Percentiles rank a stretch among this genome's conserved stretches.
Evolutionary conservation across 768 basidiomycete genomes (phyloP).

Genomic region (Austroboletus festivus): DNA sequence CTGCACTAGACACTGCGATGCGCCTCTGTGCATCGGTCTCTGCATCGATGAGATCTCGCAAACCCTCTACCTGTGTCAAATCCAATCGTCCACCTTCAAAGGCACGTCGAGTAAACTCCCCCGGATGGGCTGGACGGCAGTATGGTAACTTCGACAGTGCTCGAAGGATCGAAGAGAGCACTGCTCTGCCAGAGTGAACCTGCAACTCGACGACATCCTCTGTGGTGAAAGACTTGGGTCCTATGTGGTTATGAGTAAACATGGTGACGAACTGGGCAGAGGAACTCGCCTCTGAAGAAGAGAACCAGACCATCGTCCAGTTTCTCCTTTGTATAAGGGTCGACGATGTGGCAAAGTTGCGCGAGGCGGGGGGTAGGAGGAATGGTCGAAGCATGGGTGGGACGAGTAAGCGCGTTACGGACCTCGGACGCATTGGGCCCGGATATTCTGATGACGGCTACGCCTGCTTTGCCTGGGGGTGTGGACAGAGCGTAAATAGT

Average conservation of each 20-base stretch:
- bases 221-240: conserved; percentile 77
- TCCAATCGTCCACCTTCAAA: conserved; percentile 80
- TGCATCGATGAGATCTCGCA: conserved; percentile 84
- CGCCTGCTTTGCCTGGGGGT: conserved; percentile 79
- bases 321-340: conserved; percentile 55
- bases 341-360: conserved; percentile 64
- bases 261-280: neutral
- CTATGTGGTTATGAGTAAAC: conserved; percentile 35
- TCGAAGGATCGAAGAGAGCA: conserved; percentile 65
- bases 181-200: conserved; percentile 81
- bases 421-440: conserved; percentile 69
- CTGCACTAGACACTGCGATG: conserved; percentile 64
- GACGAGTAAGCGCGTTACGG: conserved; percentile 57
- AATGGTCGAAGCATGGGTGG: conserved; percentile 7
- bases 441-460: conserved; percentile 80
- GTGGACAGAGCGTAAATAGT: conserved; percentile 91
- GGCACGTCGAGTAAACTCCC: conserved; percentile 87
- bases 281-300: conserved; percentile 67
- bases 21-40: conserved; percentile 82
- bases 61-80: conserved; percentile 84
- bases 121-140: conserved; percentile 77
- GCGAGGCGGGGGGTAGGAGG: conserved; percentile 62
- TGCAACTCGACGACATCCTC: conserved; percentile 84
- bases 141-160: conserved; percentile 60
- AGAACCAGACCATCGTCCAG: conserved; percentile 82